Base-by-base conservation (phyloP, 805 yeast species). In the Candida glaebosa region DNA sequence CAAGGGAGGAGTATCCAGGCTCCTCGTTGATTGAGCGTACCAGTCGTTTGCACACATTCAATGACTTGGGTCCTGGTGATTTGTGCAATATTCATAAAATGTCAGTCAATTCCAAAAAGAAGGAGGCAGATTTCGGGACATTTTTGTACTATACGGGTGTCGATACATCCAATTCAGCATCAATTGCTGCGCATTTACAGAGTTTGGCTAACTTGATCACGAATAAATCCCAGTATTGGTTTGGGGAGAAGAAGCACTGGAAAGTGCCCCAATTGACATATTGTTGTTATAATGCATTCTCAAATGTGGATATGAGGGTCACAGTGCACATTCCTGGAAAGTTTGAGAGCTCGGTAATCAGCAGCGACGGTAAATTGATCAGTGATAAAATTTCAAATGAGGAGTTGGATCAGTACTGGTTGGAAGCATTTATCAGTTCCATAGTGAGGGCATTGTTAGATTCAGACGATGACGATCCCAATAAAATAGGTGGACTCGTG, bases 311-410 rank as follows among this genome's bases (percentile, higher is more conserved):
- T 57, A 78, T 83, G 59, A 69, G 86, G 34, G 87, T 86, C 18
- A 75, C 79, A 1, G 87, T 83, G 24, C 84, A 79, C 45, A 75
- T 85, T 36, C 93, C 95, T 1, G 95, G 95, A 17, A 74, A 78
- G 40, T 83, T 84, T 19, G 80, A 77, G 41, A 75, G 79, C 19
- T 65, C 65, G 34, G 70, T 78, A 18, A 65, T 79, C 24, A 76
- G 69, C 50, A 53, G 60, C 17, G 75, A 72, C 41, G 84, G 85
- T 5, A 79, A 79, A 47, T 61, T 71, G 37, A 61, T 76, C 32
- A 69, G 69, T 19, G 87, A 81, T 28, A 60, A 51, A 59, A 60
- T 54, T 72, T 73, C 51, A 47, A 60, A 35, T 48, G 88, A 87
- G 53, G 90, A 89, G 57, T 69, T 41, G 77, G 86, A 67, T 58